Evolutionary conservation across 768 basidiomycete species (phyloP).

Genomic region (Atractiella rhizophila): DNA sequence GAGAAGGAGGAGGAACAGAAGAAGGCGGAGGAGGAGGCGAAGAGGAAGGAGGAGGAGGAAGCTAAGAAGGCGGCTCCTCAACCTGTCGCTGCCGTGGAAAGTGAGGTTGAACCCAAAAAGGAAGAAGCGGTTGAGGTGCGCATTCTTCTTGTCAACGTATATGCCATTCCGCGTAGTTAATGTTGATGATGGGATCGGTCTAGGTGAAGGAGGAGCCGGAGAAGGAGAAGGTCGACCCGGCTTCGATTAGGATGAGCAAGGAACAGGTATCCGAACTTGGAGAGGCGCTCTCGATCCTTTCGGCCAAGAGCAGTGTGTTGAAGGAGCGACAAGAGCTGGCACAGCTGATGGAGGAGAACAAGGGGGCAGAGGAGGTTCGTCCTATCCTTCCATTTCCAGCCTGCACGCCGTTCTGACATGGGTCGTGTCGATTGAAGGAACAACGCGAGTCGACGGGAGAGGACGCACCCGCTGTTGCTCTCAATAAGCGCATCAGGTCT

Average conservation of each 20-base stretch:
- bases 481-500: conserved; percentile 79
- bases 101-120: conserved; percentile 17
- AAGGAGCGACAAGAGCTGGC: conserved; percentile 85
- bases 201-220: conserved; percentile 11
- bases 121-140: no score
- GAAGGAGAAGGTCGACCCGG: conserved; percentile 30
- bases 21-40: conserved; percentile 42
- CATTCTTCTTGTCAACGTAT: no score
- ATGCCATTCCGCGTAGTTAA: no score
- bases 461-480: conserved; percentile 46
- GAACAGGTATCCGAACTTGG: conserved; percentile 86
- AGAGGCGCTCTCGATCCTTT: conserved; percentile 68
- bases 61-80: background rate
- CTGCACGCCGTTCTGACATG: conserved; percentile 15
- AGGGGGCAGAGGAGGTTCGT: conserved; percentile 44
- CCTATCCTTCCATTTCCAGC: background rate
- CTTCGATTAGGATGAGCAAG: conserved; percentile 52
- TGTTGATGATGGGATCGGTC: no score
- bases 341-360: conserved; percentile 76
- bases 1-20: conserved; percentile 63
- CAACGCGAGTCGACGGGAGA: conserved; percentile 26
- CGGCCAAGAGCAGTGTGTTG: conserved; percentile 76
- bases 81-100: background rate
- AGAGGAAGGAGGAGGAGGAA: conserved; percentile 31
- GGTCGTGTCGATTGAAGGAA: conserved; percentile 23